Evolutionary conservation across 164 flowering plant species (phyloP).

Genomic region (Vitis cinerea): DNA sequence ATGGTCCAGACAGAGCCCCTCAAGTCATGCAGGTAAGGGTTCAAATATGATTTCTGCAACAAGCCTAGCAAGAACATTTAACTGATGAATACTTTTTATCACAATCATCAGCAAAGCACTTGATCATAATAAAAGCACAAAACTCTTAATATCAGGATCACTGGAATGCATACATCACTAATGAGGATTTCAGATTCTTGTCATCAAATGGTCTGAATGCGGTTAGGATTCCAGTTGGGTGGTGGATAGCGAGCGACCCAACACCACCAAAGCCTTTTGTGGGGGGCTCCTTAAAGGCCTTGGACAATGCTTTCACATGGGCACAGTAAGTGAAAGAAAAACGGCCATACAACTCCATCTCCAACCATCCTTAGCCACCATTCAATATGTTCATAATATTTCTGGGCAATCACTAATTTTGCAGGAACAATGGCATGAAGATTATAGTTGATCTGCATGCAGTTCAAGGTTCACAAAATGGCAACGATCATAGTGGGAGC

Average conservation of each 20-base stretch:
- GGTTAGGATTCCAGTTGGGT: slow-evolving; percentile 63
- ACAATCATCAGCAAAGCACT: too few species aligned
- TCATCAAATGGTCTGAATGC: slow-evolving; percentile 44
- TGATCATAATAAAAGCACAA: too few species aligned
- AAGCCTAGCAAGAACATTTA: too few species aligned
- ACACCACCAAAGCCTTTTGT: slow-evolving; percentile 54
- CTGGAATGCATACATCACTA: slow-evolving; percentile 45
- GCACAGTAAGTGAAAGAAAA: slow-evolving; percentile 35
- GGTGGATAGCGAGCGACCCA: slow-evolving; percentile 64
- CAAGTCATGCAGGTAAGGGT: slow-evolving; percentile 42
- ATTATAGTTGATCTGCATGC: slow-evolving; percentile 30
- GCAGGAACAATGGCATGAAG: slow-evolving; percentile 32
- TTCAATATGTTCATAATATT: too few species aligned
- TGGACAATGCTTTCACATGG: slow-evolving; percentile 60
- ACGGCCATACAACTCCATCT: too few species aligned
- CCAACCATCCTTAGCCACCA: too few species aligned
- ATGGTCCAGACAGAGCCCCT: slow-evolving; percentile 45
- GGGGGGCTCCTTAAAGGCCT: slow-evolving; percentile 45
- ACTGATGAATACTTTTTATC: too few species aligned
- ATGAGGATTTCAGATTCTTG: slow-evolving; percentile 53
- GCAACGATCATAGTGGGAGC: slow-evolving; percentile 17
- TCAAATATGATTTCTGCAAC: neutral
- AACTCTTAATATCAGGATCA: slow-evolving; percentile 31
- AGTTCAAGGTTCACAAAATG: slow-evolving; percentile 23
- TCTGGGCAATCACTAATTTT: neutral